phyloP scores from a whole-genome alignment of 2,329 filamentous ascomycete species.

The Hypoxylon sp. region DNA sequence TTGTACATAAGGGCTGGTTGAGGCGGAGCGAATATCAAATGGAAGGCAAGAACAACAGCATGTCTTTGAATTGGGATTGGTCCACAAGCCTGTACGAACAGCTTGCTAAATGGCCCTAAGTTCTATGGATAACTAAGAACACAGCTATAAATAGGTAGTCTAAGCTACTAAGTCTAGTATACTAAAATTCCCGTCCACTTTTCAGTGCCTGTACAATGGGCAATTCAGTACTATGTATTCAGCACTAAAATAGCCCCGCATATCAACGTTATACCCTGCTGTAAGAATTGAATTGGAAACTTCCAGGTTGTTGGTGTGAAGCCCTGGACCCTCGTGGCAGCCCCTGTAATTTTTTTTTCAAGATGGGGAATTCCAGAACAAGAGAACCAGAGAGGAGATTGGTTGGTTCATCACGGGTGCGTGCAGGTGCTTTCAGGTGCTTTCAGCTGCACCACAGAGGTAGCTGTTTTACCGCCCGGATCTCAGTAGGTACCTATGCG shows the following conservation, averaged over 20 bases:
- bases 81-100: no score
- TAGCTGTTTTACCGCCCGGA: conserved; percentile 19
- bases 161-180: no score
- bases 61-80: no score
- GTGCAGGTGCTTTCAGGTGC: no score
- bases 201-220: no score
- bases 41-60: no score
- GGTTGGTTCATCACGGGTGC: conserved; percentile 3
- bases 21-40: no score
- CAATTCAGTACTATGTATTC: conserved; percentile 6
- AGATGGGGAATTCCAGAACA: conserved; percentile 7
- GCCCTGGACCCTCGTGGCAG: conserved; percentile 28
- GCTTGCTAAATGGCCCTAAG: no score
- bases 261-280: not conserved
- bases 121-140: no score
- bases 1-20: no score
- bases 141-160: no score
- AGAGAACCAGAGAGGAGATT: conserved; percentile 22
- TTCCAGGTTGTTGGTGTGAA: conserved; percentile 5
- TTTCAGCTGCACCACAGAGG: conserved; percentile 20
- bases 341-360: conserved; percentile 1
- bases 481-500: conserved; percentile 17
- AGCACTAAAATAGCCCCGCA: conserved; percentile 26
- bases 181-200: no score
- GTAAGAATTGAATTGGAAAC: not conserved